Evolutionary conservation across 192 early-diverging fungal genomes (phyloP).

Genomic region (Chytriomyces hyalinus): DNA sequence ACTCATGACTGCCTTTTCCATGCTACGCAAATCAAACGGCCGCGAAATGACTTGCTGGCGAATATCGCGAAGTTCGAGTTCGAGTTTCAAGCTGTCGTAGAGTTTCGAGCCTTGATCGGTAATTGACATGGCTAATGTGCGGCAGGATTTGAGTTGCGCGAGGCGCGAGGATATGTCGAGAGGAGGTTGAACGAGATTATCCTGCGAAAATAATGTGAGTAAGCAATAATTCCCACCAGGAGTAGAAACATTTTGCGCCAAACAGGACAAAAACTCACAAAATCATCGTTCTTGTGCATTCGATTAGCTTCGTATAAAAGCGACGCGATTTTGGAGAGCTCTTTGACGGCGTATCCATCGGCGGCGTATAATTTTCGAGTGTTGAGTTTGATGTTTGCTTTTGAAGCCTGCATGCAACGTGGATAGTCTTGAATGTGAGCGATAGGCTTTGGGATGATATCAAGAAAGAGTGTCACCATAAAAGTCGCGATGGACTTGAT

Average conservation of each 20-base stretch:
- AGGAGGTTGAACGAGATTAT: slow-evolving; percentile 32
- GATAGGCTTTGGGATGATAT: neutral
- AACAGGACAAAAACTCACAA: slow-evolving; percentile 1
- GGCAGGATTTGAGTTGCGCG: slow-evolving; percentile 49
- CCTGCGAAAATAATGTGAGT: neutral
- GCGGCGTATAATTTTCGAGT: slow-evolving; percentile 59
- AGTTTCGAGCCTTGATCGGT: slow-evolving; percentile 55
- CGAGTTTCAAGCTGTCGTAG: slow-evolving; percentile 53
- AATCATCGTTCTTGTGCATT: slow-evolving; percentile 12
- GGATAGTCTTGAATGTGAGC: neutral
- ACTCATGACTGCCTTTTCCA: slow-evolving; percentile 49
- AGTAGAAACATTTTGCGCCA: no score
- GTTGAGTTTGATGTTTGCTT: slow-evolving; percentile 60
- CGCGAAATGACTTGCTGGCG: slow-evolving; percentile 50
- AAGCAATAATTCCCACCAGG: no score
- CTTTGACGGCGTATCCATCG: slow-evolving; percentile 59
- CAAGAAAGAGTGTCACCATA: slow-evolving; percentile 33
- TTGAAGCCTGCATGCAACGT: slow-evolving; percentile 42
- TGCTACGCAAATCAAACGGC: slow-evolving; percentile 54
- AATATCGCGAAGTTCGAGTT: slow-evolving; percentile 50
- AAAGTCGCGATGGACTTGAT: slow-evolving; percentile 55
- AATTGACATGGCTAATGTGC: slow-evolving; percentile 50
- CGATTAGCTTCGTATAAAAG: slow-evolving; percentile 49
- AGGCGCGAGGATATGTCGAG: slow-evolving; percentile 54
- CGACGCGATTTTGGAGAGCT: slow-evolving; percentile 54